Evolutionary conservation across 768 basidiomycete genomes (phyloP).

Genomic region (Leccinum aurantiacum): DNA sequence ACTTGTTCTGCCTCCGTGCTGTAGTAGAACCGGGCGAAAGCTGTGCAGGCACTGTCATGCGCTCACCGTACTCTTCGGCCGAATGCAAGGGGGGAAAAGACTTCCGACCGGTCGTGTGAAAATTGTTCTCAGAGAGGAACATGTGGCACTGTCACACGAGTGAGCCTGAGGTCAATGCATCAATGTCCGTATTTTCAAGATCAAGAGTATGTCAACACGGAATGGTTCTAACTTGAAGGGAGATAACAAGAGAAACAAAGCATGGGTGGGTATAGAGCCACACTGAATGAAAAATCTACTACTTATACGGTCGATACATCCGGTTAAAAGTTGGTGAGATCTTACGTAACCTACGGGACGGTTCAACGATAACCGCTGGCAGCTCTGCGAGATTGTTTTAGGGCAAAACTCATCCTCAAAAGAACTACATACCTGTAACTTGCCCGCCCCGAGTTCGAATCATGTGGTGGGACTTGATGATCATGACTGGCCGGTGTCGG

Average conservation of each 20-base stretch:
- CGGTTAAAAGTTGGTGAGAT: not conserved
- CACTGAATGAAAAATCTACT: too few species aligned
- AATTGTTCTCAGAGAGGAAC: too few species aligned
- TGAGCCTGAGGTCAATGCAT: too few species aligned
- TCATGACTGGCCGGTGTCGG: not conserved
- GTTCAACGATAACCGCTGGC: not conserved
- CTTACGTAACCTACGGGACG: too few species aligned
- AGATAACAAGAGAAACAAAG: not conserved
- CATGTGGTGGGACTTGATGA: not conserved
- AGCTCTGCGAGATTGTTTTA: slow-evolving; percentile 1
- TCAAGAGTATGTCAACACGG: not conserved
- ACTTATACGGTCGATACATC: not conserved
- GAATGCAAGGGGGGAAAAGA: not conserved
- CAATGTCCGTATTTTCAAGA: not conserved
- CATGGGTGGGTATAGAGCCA: too few species aligned
- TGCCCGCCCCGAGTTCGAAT: not conserved
- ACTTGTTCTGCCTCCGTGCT: not conserved
- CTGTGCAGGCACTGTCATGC: not conserved
- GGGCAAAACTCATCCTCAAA: not conserved
- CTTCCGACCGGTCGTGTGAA: too few species aligned
- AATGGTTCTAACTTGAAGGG: not conserved
- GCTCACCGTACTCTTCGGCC: not conserved
- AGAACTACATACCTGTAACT: not conserved
- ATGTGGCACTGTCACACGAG: too few species aligned
- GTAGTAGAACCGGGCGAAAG: not conserved